A percentile compares a stretch with the other conserved stretches of the same genome.
These are phyloP conservation scores for Pichia sp. DNA, from an alignment of 1,139 yeast species.

Conservation along the genomic window DNA sequence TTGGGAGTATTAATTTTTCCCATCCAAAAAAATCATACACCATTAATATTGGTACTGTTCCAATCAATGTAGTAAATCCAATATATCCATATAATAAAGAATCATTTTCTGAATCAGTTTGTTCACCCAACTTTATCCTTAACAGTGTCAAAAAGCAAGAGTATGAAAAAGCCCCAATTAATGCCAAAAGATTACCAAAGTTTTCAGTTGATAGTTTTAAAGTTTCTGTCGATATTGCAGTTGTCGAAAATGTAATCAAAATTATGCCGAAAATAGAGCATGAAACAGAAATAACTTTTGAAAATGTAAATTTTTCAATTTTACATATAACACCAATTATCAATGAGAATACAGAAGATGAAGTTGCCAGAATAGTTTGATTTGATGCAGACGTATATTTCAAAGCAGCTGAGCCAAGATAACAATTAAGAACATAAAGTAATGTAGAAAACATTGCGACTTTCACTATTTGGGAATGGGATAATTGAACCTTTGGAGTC, in stretches of 20 bases:
- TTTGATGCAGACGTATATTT: slow-evolving; percentile 49
- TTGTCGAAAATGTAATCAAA: slow-evolving; percentile 37
- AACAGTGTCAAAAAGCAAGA: slow-evolving; percentile 41
- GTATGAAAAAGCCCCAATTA: slow-evolving; percentile 43
- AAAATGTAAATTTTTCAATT: slow-evolving; percentile 39
- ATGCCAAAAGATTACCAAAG: slow-evolving; percentile 46
- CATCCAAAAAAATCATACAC: slow-evolving; percentile 33
- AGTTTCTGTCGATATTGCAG: neutral
- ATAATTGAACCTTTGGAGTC: slow-evolving; percentile 27
- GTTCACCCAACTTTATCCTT: slow-evolving; percentile 41
- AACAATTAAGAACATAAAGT: slow-evolving; percentile 40
- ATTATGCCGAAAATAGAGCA: slow-evolving; percentile 43
- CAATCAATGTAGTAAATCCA: slow-evolving; percentile 37
- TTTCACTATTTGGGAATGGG: slow-evolving; percentile 30
- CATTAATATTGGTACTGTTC: slow-evolving; percentile 37
- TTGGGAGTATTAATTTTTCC: slow-evolving; percentile 41
- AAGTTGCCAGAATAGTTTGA: slow-evolving; percentile 45
- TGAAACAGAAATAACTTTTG: slow-evolving; percentile 40
- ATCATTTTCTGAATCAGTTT: slow-evolving; percentile 40
- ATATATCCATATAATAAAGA: slow-evolving; percentile 42
- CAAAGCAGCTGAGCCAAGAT: slow-evolving; percentile 37
- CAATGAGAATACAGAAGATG: slow-evolving; percentile 47
- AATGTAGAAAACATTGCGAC: slow-evolving; percentile 38
- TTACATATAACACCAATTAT: slow-evolving; percentile 37
- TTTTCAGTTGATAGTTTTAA: slow-evolving; percentile 17